Base-by-base conservation (phyloP, 75 land plant genomes). In the Selaginella moellendorffii region DNA sequence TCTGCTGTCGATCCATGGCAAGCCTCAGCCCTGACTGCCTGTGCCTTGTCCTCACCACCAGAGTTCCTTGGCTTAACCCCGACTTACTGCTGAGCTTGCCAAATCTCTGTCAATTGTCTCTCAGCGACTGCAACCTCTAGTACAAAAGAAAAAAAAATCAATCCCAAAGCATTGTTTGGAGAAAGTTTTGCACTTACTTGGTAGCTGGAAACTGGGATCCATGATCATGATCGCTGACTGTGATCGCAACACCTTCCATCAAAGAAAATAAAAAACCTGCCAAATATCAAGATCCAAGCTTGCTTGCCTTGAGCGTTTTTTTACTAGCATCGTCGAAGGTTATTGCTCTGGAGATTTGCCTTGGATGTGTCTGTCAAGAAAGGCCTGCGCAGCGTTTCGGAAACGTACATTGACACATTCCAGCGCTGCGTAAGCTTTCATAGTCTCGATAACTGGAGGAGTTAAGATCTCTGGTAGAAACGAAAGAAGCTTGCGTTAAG, bases 381-480 rank as follows among this genome's bases (percentile, higher is more conserved):
- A 83, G 9, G 87, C 82, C 60, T 77, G 74, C 31, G 96, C 96
- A 60, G 86, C 65, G 73, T 86, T 90, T 65, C 96, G 80, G 65
- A 90, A 87, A 54, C 70, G 77, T 14, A 71, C 76, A 71, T 65
- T 86, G 28, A 78, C 77, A 27, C 63, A 62, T 52, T 65, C 74
- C 30, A 82, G 67, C 24, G 67, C 72, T 5, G 85, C 82, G 75
- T 86, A 90, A 53, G 65, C 75, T 52, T 63, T 76, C 54, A 90
- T 80, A 61, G 69, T 54, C 64, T 81, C 83, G 25, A 86, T 61
- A 29, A 90, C 91, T 68, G 82, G 79, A 17, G 81, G 84, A 64
- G 75, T 90, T 72, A 90, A 51, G 25, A 90, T 86, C 26, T 90
- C 91, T 65, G 75, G n/a, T n/a, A n/a, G n/a, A n/a, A n/a, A n/a